These are phyloP conservation scores for Beauveria australis DNA, from an alignment of 2,329 filamentous ascomycete genomes.

Conservation along the genomic window DNA sequence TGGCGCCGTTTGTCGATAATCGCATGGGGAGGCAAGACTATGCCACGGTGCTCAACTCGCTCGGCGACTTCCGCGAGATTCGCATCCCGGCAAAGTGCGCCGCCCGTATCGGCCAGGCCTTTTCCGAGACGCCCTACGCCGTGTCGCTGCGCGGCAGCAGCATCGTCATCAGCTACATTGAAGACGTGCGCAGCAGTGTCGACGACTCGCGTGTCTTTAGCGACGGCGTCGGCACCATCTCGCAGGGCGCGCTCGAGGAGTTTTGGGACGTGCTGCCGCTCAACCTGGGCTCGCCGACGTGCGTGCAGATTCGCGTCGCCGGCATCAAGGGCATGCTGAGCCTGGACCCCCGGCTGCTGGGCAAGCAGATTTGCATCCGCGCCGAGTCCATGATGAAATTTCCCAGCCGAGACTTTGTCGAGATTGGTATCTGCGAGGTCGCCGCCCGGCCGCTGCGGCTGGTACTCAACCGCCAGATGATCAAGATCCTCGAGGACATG, in stretches of 20 bases:
- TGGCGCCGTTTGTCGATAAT: constrained; percentile 36
- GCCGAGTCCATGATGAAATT: constrained; percentile 75
- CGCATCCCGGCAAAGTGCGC: constrained; percentile 47
- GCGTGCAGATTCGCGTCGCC: constrained; percentile 65
- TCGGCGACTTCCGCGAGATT: constrained; percentile 45
- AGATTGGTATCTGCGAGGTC: constrained; percentile 66
- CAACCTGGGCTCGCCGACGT: constrained; percentile 46
- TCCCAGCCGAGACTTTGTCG: constrained; percentile 38
- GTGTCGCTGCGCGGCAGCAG: constrained; percentile 37
- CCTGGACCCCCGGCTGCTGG: constrained; percentile 52
- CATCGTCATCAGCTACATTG: constrained; percentile 29
- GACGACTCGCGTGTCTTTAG: constrained; percentile 56
- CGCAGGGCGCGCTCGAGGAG: constrained; percentile 45
- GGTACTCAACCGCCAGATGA: constrained; percentile 69
- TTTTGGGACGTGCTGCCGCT: constrained; percentile 49
- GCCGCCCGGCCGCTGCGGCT: constrained; percentile 59
- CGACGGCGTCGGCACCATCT: constrained; percentile 73
- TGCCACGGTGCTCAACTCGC: constrained; percentile 33
- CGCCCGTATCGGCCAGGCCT: constrained; percentile 57
- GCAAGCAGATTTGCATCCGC: constrained; percentile 53
- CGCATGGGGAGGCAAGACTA: constrained; percentile 26
- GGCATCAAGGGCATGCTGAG: constrained; percentile 75
- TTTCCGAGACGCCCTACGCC: constrained; percentile 64
- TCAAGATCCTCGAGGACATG: constrained; percentile 82
- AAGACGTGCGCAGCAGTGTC: constrained; percentile 40